Evolutionary conservation across 441 rosid genomes (phyloP), one percentile per base, ranked within the genome.

Genomic region (Mallotus repandus): DNA sequence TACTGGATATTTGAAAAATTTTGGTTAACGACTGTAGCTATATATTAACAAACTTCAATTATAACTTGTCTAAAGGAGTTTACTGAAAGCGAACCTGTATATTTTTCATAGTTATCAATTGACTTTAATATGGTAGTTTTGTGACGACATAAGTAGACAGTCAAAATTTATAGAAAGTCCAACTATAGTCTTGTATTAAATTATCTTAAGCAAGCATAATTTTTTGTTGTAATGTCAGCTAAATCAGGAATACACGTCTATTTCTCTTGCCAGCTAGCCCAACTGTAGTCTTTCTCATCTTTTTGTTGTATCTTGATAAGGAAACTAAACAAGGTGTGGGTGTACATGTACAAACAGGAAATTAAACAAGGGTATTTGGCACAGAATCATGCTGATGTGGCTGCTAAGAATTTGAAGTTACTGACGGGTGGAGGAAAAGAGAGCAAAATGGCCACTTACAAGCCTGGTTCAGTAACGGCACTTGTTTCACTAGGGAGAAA

Each of bases 401-500:
- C 74, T 72, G 92, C 85, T n/a, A 84, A 83, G 82, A 94, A 94
- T 85, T 58, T 94, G 82, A 91, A 88, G 83, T 22, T 80, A 25
- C 56, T 91, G 86, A 83, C 91, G 89, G 76, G 70, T 0, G 84
- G 86, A 66, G 85, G 83, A 13, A 83, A 79, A 32, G 91, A 83
- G 77, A 78, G 73, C 77, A 92, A 85, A 81, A 74, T 92, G 93
- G 77, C 78, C 5, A 66, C 63, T 7, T 86, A 94, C 77, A 85
- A 82, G 81, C 84, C 96, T 0, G 85, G 86, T 9, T 71, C 86
- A 46, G 82, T 71, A 10, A 73, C 75, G 19, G 97, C 97, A 7
- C 75, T 89, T 73, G 93, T 94, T 66, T 92, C 99, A 1, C 86
- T 92, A 1, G 99, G 98, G 29, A 91, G 99, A 78, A 87, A 76